These are phyloP conservation scores for Papiliotrema terrestris DNA, from an alignment of 1,284 basidiomycete species.

Conservation along the genomic window DNA sequence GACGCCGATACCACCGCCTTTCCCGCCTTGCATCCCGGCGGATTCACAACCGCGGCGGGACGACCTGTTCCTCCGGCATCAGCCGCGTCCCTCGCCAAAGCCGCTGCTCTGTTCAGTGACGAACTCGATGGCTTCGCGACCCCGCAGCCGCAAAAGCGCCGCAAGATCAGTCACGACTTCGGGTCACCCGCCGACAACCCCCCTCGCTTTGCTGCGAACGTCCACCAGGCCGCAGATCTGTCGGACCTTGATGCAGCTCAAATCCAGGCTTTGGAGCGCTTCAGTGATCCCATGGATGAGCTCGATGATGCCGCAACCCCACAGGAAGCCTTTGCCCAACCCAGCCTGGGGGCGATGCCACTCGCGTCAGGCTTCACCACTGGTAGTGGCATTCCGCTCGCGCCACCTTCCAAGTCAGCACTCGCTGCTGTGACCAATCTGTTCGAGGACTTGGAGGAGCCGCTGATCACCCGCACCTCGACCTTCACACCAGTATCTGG, in stretches of 20 bases:
- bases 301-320: too few species aligned
- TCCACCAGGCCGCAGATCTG: too few species aligned
- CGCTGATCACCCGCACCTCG: too few species aligned
- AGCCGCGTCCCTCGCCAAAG: neutral
- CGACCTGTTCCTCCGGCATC: slow-evolving; percentile 1
- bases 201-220: neutral
- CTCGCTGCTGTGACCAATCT: slow-evolving; percentile 6
- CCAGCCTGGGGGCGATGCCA: neutral
- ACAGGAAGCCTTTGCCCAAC: too few species aligned
- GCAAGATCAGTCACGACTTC: neutral
- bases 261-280: too few species aligned
- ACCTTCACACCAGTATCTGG: too few species aligned
- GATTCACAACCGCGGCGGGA: slow-evolving; percentile 1
- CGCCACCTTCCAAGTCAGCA: slow-evolving; percentile 18
- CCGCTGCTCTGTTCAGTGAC: slow-evolving; percentile 3
- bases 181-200: neutral
- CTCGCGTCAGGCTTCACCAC: slow-evolving; percentile 15
- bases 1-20: neutral
- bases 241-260: too few species aligned
- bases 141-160: neutral
- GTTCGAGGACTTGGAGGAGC: slow-evolving; percentile 12
- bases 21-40: neutral
- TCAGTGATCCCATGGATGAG: too few species aligned
- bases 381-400: slow-evolving; percentile 11
- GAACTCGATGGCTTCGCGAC: neutral